Evolutionary conservation across 768 basidiomycete genomes (phyloP).

Genomic region (Xerocomellus amylosporus): DNA sequence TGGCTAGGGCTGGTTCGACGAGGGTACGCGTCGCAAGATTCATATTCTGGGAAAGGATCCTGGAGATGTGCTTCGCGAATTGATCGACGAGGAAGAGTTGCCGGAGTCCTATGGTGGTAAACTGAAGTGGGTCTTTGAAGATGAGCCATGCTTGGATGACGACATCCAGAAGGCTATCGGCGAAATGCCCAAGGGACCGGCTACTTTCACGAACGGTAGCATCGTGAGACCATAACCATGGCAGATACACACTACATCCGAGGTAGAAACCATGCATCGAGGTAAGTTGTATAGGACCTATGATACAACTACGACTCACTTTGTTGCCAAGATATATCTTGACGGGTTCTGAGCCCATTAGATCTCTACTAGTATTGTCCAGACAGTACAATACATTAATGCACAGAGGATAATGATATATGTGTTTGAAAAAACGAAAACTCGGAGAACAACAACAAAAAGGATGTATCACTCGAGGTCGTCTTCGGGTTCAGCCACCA

Average conservation of each 20-base stretch:
- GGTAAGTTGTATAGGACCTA: too few species aligned
- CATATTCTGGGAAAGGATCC: constrained; percentile 66
- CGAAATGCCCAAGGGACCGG: constrained; percentile 55
- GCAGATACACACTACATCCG: neutral
- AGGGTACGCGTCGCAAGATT: constrained; percentile 74
- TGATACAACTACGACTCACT: neutral
- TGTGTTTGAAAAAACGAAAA: constrained; percentile 3
- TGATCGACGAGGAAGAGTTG: constrained; percentile 50
- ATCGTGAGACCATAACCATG: constrained; percentile 32
- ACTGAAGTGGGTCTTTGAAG: constrained; percentile 67
- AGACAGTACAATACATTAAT: constrained; percentile 29
- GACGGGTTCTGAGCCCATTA: constrained; percentile 6
- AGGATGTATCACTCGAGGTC: constrained; percentile 34
- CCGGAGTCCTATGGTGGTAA: constrained; percentile 74
- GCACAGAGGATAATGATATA: constrained; percentile 29
- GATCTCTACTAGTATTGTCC: constrained; percentile 7
- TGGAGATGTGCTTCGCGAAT: constrained; percentile 46
- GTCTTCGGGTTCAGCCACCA: constrained; percentile 60
- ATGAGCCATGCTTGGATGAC: constrained; percentile 64
- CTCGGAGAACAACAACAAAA: neutral
- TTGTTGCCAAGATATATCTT: neutral
- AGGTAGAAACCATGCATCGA: neutral
- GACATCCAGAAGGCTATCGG: constrained; percentile 45
- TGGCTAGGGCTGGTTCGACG: constrained; percentile 74
- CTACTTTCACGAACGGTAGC: constrained; percentile 46